Evolutionary conservation across 305 asterid species (phyloP).

Genomic region (Lippia alba): DNA sequence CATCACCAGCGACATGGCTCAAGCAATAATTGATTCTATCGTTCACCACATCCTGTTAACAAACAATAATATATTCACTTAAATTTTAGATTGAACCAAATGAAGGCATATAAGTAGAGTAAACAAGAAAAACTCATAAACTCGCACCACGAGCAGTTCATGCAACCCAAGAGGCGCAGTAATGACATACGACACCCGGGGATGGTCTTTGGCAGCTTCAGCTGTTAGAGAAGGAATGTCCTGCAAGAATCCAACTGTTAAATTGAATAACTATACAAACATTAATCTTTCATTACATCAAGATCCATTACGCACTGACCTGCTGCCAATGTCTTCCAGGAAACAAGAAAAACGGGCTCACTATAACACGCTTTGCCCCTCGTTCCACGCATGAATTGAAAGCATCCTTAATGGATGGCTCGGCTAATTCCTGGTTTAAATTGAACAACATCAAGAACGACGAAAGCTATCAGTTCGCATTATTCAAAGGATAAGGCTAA

Average conservation of each 20-base stretch:
- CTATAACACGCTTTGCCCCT: slow-evolving; percentile 86
- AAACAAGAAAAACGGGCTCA: slow-evolving; percentile 94
- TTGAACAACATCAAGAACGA: slow-evolving; percentile 10
- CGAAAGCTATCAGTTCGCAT: background rate
- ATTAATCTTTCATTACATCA: slow-evolving; percentile 7
- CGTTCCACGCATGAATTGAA: slow-evolving; percentile 74
- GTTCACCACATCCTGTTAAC: slow-evolving; percentile 81
- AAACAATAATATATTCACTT: slow-evolving; percentile 18
- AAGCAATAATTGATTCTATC: slow-evolving; percentile 89
- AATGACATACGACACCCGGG: slow-evolving; percentile 74
- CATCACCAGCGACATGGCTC: slow-evolving; percentile 85
- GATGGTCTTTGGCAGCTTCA: slow-evolving; percentile 95
- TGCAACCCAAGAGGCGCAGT: slow-evolving; percentile 97
- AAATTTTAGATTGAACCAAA: background rate
- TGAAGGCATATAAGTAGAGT: background rate
- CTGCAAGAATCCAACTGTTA: slow-evolving; percentile 45
- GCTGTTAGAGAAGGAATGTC: slow-evolving; percentile 93
- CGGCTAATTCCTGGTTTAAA: slow-evolving; percentile 79
- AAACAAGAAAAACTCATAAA: slow-evolving; percentile 25
- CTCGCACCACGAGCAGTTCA: slow-evolving; percentile 75
- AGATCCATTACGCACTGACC: slow-evolving; percentile 46
- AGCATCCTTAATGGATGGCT: slow-evolving; percentile 91
- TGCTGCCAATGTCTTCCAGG: slow-evolving; percentile 97
- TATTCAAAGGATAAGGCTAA: background rate
- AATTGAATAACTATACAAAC: background rate